Base-by-base conservation (phyloP, 2,329 filamentous ascomycete species). In the Macrophomina phaseolina region DNA sequence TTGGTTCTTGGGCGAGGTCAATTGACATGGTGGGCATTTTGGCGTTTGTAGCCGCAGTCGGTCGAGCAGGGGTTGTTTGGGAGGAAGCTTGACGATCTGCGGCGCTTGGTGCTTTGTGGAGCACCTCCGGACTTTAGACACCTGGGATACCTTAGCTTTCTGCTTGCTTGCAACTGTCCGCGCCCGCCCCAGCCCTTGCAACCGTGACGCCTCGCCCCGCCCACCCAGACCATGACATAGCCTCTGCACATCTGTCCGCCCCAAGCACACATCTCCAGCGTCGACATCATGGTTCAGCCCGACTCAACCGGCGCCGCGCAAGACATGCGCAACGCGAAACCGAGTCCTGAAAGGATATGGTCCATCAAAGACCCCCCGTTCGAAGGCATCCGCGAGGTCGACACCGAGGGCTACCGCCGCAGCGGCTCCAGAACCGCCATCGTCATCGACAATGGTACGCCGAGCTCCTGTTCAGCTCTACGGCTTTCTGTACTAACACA, bases 361-460 rank as follows among this genome's bases (percentile, higher is more conserved):
- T 77, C 78, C 68, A 81, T 85, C 67, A 83, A 80, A 67, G 87
- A 90, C 42, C 86, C 84, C 56, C 87, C 87, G 1, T 90, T 89
- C 76, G 84, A 84, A 71, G 87, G 87, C 68, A 86, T 84, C 74
- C 83, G 83, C 51, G 79, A 84, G 62, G 79, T 85, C 55, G 85
- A 88, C 72, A 81, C 84, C 8, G 90, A 94, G 73, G 92, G 91
- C 56, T 93, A 91, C 75, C 85, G 87, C 73, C 84, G 86, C 71
- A 94, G 92, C 68, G 84, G 74, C 46, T 69, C 73, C 51, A 76
- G 81, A 64, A 91, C 89, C 62, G 92, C 93, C 61, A 97, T 99
- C 74, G 92, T 99, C 69, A 98, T 99, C 76, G 95, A 99, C 82
- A 97, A 97, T 90, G 95, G 94, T 96, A 81, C 68, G n/a, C 28